These are phyloP conservation scores for Leptographium procerum DNA, from an alignment of 2,329 filamentous ascomycete genomes.

Conservation along the genomic window DNA sequence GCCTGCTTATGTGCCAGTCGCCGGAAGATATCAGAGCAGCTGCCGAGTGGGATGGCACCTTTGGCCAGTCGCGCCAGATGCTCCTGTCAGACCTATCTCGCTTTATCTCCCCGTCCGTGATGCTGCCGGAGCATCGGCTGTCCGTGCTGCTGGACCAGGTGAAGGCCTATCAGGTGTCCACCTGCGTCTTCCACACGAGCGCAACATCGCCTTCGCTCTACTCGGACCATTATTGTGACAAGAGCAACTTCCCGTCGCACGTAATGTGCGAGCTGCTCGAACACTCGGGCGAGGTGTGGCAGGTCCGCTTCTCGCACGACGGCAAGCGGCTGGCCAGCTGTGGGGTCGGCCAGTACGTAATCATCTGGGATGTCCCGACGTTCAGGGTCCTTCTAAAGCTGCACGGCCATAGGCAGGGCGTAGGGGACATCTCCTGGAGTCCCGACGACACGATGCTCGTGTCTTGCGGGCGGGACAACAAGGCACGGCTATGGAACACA, in stretches of 20 bases:
- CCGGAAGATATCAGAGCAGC: constrained; percentile 64
- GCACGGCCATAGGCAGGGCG: constrained; percentile 54
- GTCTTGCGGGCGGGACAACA: constrained; percentile 66
- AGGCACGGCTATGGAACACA: constrained; percentile 65
- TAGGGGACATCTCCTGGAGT: constrained; percentile 81
- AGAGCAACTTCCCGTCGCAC: constrained; percentile 65
- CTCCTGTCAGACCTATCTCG: constrained; percentile 76
- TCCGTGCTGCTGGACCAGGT: constrained; percentile 72
- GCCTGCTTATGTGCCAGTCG: constrained; percentile 79
- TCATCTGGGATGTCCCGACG: constrained; percentile 68
- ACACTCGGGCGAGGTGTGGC: constrained; percentile 81
- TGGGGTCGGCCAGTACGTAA: constrained; percentile 60
- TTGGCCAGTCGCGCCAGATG: constrained; percentile 59
- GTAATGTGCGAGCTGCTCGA: constrained; percentile 58
- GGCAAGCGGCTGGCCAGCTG: constrained; percentile 74
- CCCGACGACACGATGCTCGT: constrained; percentile 81
- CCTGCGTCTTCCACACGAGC: constrained; percentile 83
- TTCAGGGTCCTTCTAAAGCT: constrained; percentile 56
- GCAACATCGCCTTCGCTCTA: constrained; percentile 71
- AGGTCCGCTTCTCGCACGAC: constrained; percentile 79
- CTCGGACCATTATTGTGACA: constrained; percentile 75
- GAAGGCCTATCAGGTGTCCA: constrained; percentile 70
- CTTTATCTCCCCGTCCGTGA: constrained; percentile 89
- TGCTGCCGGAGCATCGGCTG: constrained; percentile 88
- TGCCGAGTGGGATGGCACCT: constrained; percentile 76